A percentile compares a stretch with the other conserved stretches of the same genome.
Conservation (phyloP, 192 early-diverging fungal species). For the Backusella australiensis region DNA sequence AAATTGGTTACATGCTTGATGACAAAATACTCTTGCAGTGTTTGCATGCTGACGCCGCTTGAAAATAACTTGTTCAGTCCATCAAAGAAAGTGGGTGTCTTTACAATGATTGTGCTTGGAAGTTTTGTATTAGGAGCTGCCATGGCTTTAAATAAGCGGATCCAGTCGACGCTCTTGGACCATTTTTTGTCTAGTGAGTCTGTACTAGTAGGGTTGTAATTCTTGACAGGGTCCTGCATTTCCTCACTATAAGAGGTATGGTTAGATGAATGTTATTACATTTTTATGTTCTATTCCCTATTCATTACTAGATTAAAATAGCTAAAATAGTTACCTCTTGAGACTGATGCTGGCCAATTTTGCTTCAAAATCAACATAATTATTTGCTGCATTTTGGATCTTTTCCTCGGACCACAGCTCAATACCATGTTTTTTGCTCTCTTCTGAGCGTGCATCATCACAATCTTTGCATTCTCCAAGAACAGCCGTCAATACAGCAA, state of each 20-base stretch:
- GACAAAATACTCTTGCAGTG: constrained; percentile 41
- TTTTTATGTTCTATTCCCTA: background rate
- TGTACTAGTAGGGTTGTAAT: constrained; percentile 41
- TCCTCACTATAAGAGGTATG: constrained; percentile 37
- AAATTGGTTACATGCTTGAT: background rate
- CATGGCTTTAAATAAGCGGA: constrained; percentile 23
- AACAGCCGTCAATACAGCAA: constrained; percentile 39
- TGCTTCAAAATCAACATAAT: constrained; percentile 58
- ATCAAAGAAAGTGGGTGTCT: constrained; percentile 44
- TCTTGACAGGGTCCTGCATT: constrained; percentile 46
- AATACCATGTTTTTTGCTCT: background rate
- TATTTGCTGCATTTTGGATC: constrained; percentile 33
- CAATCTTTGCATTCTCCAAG: constrained; percentile 15
- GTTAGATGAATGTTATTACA: background rate
- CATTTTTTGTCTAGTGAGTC: background rate
- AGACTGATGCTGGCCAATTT: constrained; percentile 48
- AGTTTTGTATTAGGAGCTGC: background rate
- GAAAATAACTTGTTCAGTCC: constrained; percentile 37
- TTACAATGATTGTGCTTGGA: constrained; percentile 45
- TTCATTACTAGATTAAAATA: background rate
- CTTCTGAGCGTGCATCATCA: background rate
- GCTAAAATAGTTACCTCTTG: constrained; percentile 25
- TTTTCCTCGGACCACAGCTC: background rate
- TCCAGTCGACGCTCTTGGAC: background rate
- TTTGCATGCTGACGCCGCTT: background rate